These are phyloP conservation scores for Talaromyces pinophilus DNA, from an alignment of 2,329 filamentous ascomycete genomes.

Conservation along the genomic window DNA sequence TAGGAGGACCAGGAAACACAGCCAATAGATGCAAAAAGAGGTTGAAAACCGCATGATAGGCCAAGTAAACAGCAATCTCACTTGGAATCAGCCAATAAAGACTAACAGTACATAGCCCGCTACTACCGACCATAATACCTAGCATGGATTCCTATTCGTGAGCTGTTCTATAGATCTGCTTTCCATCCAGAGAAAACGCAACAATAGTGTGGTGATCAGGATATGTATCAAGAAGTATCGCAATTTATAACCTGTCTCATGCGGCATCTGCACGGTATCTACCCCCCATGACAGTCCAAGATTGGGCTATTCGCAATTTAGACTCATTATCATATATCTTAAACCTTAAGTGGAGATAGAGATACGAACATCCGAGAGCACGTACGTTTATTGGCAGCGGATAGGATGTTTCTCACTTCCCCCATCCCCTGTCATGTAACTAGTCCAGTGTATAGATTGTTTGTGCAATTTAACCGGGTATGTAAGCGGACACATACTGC, in stretches of 20 bases:
- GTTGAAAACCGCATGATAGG: conserved; percentile 4
- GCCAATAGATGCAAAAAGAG: conserved; percentile 29
- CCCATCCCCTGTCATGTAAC: neutral
- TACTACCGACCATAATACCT: neutral
- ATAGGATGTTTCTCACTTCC: neutral
- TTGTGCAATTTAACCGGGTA: neutral
- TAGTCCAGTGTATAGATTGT: neutral
- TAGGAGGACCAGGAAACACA: conserved; percentile 31
- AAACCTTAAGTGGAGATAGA: neutral
- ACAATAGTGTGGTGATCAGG: neutral
- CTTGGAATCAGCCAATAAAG: conserved; percentile 6
- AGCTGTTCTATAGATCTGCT: neutral
- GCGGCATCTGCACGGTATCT: neutral
- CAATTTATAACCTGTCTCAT: neutral
- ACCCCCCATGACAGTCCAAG: neutral
- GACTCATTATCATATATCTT: neutral
- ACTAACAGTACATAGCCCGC: neutral
- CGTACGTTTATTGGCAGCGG: neutral
- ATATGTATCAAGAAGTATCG: neutral
- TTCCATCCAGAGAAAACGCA: neutral
- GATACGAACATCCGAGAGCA: neutral
- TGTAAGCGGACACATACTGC: too few relatives aligned
- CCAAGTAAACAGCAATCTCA: conserved; percentile 1
- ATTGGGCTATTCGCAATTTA: neutral
- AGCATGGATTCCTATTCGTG: neutral